phyloP scores from a whole-genome alignment of 441 rosid genomes.

The Geranium incanum region DNA sequence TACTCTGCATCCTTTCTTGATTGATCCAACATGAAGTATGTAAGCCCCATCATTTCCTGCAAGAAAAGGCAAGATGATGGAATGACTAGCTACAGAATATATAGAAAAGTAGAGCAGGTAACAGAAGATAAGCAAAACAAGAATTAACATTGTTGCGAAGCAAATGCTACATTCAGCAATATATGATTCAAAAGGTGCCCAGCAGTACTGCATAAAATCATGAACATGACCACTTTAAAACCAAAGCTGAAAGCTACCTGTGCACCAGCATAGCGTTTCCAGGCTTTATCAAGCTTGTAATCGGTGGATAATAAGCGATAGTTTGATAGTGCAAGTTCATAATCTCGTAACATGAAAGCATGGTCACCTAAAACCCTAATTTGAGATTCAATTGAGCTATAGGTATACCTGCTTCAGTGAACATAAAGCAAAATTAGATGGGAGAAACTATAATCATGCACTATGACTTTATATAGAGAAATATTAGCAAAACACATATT shows the following conservation, averaged over 20 bases:
- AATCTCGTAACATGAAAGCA: conserved; percentile 95
- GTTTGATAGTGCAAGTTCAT: conserved; percentile 92
- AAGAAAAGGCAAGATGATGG: conserved; percentile 20
- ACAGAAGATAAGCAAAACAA: not conserved
- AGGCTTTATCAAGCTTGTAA: conserved; percentile 96
- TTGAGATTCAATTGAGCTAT: conserved; percentile 89
- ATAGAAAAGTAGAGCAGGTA: not conserved
- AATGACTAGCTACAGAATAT: not conserved
- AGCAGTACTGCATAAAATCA: conserved; percentile 8
- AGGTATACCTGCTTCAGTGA: conserved; percentile 71
- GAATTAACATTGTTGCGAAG: not conserved
- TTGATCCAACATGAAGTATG: conserved; percentile 92
- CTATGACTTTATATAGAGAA: conserved; percentile 8
- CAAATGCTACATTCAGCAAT: conserved; percentile 7
- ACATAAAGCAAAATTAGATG: conserved; percentile 23
- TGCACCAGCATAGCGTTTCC: conserved; percentile 96
- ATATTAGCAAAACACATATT: conserved; percentile 42
- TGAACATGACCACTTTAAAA: conserved; percentile 13
- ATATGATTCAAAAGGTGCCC: conserved; percentile 7
- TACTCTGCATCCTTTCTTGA: conserved; percentile 92
- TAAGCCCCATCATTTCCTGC: conserved; percentile 98
- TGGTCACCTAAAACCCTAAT: conserved; percentile 92
- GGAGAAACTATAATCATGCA: conserved; percentile 13
- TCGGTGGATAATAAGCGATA: conserved; percentile 94
- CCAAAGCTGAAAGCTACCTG: conserved; percentile 55